Evolutionary conservation across 1,139 yeast genomes (phyloP).

Genomic region (Entelexis sorbosivorans): DNA sequence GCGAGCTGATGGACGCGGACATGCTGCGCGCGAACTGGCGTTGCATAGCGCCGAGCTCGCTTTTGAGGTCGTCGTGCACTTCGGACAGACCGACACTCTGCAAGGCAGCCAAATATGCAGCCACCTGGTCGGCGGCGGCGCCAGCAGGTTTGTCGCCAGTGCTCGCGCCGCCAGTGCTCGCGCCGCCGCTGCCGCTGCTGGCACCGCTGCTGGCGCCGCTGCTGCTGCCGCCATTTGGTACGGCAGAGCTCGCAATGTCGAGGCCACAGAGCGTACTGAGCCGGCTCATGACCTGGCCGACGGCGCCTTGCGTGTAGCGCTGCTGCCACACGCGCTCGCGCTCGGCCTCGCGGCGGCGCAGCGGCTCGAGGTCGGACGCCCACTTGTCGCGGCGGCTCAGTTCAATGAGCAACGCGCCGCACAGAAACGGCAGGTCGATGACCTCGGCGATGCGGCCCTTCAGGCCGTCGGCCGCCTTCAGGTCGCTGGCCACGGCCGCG

Average conservation of each 20-base stretch:
- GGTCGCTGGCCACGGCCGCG: conserved; percentile 27
- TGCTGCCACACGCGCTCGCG: conserved; percentile 12
- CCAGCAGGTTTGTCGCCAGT: no score
- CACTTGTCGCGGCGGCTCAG: conserved; percentile 42
- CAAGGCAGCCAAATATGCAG: conserved; percentile 24
- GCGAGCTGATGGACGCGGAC: conserved; percentile 16
- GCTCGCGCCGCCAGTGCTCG: no score
- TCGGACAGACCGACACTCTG: conserved; percentile 23
- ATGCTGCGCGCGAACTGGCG: conserved; percentile 17
- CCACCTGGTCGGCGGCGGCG: conserved; percentile 8
- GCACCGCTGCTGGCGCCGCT: no score
- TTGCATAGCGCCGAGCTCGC: conserved; percentile 25
- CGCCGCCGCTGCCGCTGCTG: no score
- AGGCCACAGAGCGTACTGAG: conserved; percentile 4
- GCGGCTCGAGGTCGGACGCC: conserved; percentile 12
- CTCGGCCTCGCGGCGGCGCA: conserved; percentile 7
- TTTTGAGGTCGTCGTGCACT: conserved; percentile 23
- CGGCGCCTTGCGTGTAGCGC: conserved; percentile 15
- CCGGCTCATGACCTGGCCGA: conserved; percentile 8
- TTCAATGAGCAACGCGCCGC: conserved; percentile 69
- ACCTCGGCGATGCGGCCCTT: conserved; percentile 41
- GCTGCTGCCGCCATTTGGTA: no score
- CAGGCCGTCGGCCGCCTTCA: conserved; percentile 36
- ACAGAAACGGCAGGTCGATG: conserved; percentile 66
- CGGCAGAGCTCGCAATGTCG: neutral